A percentile compares a stretch with the other conserved stretches of the same genome.
These are phyloP conservation scores for Excoecaria agallocha DNA, from an alignment of 345 rosid genomes.

Conservation along the genomic window DNA sequence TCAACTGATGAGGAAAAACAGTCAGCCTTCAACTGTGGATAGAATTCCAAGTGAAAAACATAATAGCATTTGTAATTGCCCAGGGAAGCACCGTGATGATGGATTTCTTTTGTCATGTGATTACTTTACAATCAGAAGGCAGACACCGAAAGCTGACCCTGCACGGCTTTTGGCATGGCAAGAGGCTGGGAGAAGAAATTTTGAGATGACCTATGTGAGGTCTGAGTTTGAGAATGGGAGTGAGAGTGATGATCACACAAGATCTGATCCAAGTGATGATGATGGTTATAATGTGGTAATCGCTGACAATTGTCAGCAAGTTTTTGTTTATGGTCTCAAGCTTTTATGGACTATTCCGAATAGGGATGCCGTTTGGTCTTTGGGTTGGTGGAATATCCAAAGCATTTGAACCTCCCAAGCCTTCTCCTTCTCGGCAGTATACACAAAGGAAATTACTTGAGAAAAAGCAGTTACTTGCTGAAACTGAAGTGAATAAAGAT, in stretches of 20 bases:
- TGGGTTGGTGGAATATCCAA: constrained; percentile 90
- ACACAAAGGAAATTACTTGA: constrained; percentile 78
- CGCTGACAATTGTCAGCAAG: constrained; percentile 93
- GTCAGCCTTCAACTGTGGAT: constrained; percentile 57
- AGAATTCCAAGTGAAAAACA: constrained; percentile 62
- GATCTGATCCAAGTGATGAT: constrained; percentile 92
- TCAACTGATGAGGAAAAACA: constrained; percentile 55
- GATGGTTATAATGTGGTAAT: constrained; percentile 94
- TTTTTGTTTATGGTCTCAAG: constrained; percentile 92
- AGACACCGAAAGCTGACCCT: constrained; percentile 90
- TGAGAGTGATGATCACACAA: constrained; percentile 88
- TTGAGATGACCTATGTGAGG: constrained; percentile 88
- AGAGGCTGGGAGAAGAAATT: constrained; percentile 95
- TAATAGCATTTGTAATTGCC: constrained; percentile 35
- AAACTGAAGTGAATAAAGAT: constrained; percentile 42
- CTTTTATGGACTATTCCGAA: constrained; percentile 87
- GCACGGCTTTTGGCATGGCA: constrained; percentile 92
- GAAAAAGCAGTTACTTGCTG: constrained; percentile 54
- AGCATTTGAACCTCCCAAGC: constrained; percentile 86
- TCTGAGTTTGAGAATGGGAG: constrained; percentile 97
- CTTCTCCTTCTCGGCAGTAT: constrained; percentile 92
- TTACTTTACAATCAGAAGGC: constrained; percentile 94
- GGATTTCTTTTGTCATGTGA: constrained; percentile 89
- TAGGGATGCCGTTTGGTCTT: constrained; percentile 96
- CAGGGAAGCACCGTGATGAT: constrained; percentile 80